phyloP scores from a whole-genome alignment of 352 stramenopile species.

The Phytopythium litorale region DNA sequence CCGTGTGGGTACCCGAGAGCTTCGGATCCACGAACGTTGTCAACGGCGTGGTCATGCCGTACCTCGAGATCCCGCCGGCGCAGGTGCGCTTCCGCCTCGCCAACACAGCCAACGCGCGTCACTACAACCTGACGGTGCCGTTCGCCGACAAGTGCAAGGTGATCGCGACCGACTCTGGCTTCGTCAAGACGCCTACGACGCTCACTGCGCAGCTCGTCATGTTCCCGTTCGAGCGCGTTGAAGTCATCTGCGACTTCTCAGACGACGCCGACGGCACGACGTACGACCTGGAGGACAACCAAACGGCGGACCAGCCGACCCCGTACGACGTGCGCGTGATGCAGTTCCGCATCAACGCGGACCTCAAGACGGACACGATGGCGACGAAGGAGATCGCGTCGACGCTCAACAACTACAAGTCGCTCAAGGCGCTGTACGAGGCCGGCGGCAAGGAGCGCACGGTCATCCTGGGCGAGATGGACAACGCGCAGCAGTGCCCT shows the following conservation, averaged over 20 bases:
- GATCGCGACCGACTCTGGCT: conserved; percentile 65
- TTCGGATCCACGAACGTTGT: conserved; percentile 59
- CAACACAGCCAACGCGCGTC: conserved; percentile 58
- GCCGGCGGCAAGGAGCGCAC: conserved; percentile 49
- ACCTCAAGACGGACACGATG: conserved; percentile 35
- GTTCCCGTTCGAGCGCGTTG: conserved; percentile 50
- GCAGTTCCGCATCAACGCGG: conserved; percentile 34
- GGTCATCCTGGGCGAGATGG: conserved; percentile 52
- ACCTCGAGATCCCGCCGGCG: conserved; percentile 46
- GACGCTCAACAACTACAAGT: conserved; percentile 39
- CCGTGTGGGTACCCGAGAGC: conserved; percentile 56
- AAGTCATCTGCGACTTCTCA: conserved; percentile 59
- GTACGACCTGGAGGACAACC: conserved; percentile 50
- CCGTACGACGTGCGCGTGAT: conserved; percentile 45
- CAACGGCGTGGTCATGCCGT: conserved; percentile 72
- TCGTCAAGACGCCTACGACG: conserved; percentile 29
- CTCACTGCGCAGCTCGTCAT: conserved; percentile 20
- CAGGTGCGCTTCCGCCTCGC: conserved; percentile 59
- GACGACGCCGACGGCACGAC: conserved; percentile 26
- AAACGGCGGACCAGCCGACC: conserved; percentile 32
- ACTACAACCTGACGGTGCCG: conserved; percentile 74
- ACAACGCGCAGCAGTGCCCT: conserved; percentile 38
- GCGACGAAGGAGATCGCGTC: conserved; percentile 25
- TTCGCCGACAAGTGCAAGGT: conserved; percentile 58
- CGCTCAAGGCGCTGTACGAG: conserved; percentile 48